Evolutionary conservation across 2,329 filamentous ascomycete species (phyloP), one percentile per base, ranked within the genome.

Genomic region (Exophiala oligosperma): DNA sequence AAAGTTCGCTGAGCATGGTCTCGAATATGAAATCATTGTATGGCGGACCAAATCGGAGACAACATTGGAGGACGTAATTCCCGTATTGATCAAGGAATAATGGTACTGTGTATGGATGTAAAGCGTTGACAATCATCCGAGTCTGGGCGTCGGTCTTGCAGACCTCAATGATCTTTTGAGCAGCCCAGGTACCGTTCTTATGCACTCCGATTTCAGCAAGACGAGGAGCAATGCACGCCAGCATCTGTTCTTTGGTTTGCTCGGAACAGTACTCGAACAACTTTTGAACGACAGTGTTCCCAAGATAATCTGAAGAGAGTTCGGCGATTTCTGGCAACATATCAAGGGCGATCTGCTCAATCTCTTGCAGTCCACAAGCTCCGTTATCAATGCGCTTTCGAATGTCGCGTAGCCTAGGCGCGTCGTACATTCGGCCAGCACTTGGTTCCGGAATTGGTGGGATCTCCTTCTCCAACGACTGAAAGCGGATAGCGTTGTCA

Each of bases 251-350:
- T 68, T 95, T 92, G 43, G 93, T 85, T 43, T 86, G 80, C 72
- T 97, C 93, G 0, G 91, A 94, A 77, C 94, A 97, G 76, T 91
- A 91, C 74, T 99, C 93, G 70, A 99, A 99, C 47, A 99, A 80
- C 76, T 99, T 99, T 77, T 99, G 94, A 17, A 99, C 93, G n/a
- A 99, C 94, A 0, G 94, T 99, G 77, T 99, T 99, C 67, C 94
- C 94, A 32, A 99, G 84, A 69, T 99, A 99, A 74, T 99, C 94
- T 0, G 93, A 96, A 2, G 94, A 84, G 24, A 99, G 81, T 74
- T 99, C 94, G 3, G 92, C 91, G 71, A 99, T 94, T 73, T 99
- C 94, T 8, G 93, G 91, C 14, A 99, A 84, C 94, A 99, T 99
- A 62, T 91, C 90, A 61, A 90, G 81, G 41, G 94, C 94, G 63